These are phyloP conservation scores for Boletus rubescentipes DNA, from an alignment of 768 basidiomycete species.

Conservation along the genomic window DNA sequence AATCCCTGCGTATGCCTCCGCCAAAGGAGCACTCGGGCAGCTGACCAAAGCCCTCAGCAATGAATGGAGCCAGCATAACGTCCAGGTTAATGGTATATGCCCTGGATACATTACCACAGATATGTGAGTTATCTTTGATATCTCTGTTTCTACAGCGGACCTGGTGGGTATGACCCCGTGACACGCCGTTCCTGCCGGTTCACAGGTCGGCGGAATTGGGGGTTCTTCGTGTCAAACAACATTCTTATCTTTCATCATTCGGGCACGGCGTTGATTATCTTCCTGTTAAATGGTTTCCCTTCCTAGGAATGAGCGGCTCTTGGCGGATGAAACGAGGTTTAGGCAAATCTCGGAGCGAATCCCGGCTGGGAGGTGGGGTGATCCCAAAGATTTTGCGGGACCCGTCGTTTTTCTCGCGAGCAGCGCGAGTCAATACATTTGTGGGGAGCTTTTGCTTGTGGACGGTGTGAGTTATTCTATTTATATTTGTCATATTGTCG, in stretches of 20 bases:
- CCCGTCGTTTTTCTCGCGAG: conserved; percentile 67
- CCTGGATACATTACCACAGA: conserved; percentile 90
- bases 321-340: conserved; percentile 57
- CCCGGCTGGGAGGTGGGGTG: conserved; percentile 67
- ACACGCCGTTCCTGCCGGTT: conserved; percentile 1
- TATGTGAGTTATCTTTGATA: conserved; percentile 52
- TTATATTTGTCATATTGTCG: conserved; percentile 2
- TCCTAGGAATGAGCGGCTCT: conserved; percentile 61
- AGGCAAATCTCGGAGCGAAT: conserved; percentile 72
- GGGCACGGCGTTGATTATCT: conserved; percentile 3
- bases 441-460: conserved; percentile 64
- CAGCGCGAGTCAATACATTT: conserved; percentile 64
- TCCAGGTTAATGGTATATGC: conserved; percentile 86
- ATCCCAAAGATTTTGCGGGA: conserved; percentile 65
- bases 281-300: conserved; percentile 14
- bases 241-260: conserved; percentile 9
- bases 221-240: conserved; percentile 4
- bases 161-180: conserved; percentile 6
- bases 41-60: conserved; percentile 89
- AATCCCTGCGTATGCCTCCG: conserved; percentile 88
- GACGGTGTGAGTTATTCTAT: conserved; percentile 55
- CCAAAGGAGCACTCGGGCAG: conserved; percentile 85
- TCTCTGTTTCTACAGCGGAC: conserved; percentile 5
- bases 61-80: conserved; percentile 87
- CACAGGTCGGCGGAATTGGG: conserved; percentile 6